Evolutionary conservation across 495 filamentous ascomycete species (phyloP).

Genomic region (Staphylotrichum longicolle): DNA sequence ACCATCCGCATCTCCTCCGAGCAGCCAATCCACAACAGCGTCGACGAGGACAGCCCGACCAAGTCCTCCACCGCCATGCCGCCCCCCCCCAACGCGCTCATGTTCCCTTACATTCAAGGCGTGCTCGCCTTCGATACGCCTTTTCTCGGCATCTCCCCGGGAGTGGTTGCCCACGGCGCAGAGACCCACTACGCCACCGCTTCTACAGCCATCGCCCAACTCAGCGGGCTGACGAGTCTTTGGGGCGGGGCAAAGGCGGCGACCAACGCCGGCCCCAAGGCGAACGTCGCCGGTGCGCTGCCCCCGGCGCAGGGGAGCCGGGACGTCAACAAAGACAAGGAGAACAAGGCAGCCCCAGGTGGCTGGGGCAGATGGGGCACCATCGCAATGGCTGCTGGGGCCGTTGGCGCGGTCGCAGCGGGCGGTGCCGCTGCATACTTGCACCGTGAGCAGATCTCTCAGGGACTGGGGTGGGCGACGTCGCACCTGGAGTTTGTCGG

Average conservation of each 20-base stretch:
- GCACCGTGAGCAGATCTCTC: constrained; percentile 71
- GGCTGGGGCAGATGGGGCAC: constrained; percentile 69
- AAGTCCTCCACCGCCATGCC: constrained; percentile 30
- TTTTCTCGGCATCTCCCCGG: constrained; percentile 84
- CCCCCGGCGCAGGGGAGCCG: constrained; percentile 32
- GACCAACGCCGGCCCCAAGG: constrained; percentile 31
- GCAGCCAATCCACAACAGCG: constrained; percentile 54
- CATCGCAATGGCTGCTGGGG: constrained; percentile 79
- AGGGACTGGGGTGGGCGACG: constrained; percentile 74
- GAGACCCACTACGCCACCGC: constrained; percentile 80
- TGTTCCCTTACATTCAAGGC: constrained; percentile 75
- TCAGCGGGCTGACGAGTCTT: constrained; percentile 59
- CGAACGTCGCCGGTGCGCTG: constrained; percentile 30
- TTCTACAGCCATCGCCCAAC: constrained; percentile 63
- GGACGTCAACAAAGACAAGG: constrained; percentile 2
- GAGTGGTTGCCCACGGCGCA: constrained; percentile 84
- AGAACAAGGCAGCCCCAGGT: constrained; percentile 35
- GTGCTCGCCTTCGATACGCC: constrained; percentile 95
- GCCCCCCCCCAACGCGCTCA: constrained; percentile 43
- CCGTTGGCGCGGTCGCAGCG: constrained; percentile 74
- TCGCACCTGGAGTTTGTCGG: constrained; percentile 96
- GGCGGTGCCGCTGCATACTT: constrained; percentile 86
- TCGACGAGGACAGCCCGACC: constrained; percentile 30
- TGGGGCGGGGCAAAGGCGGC: constrained; percentile 52
- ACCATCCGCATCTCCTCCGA: constrained; percentile 68